phyloP scores from a whole-genome alignment of 805 yeast species.

The Candida qinlingensis region DNA sequence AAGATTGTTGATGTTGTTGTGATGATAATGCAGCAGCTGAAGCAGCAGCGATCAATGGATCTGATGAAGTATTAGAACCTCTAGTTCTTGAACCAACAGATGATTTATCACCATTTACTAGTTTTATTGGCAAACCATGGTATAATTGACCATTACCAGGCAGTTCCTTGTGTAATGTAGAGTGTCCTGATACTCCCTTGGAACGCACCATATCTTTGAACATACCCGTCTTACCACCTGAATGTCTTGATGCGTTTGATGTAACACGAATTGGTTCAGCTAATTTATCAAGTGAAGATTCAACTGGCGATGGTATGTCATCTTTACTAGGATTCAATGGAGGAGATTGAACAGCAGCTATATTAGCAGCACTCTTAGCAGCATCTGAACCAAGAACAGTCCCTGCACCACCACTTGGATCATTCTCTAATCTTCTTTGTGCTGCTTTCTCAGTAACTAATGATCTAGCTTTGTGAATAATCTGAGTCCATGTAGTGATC shows the following conservation, averaged over 20 bases:
- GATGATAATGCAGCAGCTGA: slow-evolving; percentile 18
- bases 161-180: slow-evolving; percentile 18
- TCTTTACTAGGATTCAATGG: slow-evolving; percentile 2
- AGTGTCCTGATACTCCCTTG: slow-evolving; percentile 16
- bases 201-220: slow-evolving; percentile 30
- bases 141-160: slow-evolving; percentile 27
- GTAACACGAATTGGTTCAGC: slow-evolving; percentile 1
- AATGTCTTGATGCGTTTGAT: slow-evolving; percentile 9
- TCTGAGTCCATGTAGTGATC: slow-evolving; percentile 51
- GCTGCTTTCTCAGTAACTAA: slow-evolving; percentile 42
- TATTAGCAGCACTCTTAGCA: slow-evolving; percentile 33
- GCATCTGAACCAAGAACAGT: slow-evolving; percentile 29
- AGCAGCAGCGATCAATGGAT: slow-evolving; percentile 22
- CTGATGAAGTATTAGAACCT: background rate
- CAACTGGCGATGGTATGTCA: slow-evolving; percentile 1
- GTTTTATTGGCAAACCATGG: slow-evolving; percentile 29
- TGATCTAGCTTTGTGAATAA: slow-evolving; percentile 43
- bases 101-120: background rate
- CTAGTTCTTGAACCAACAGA: background rate
- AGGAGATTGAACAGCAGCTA: slow-evolving; percentile 22
- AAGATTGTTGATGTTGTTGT: slow-evolving; percentile 1
- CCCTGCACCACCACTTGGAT: slow-evolving; percentile 29
- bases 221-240: slow-evolving; percentile 23
- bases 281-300: background rate
- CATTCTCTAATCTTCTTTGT: slow-evolving; percentile 20